Evolutionary conservation across 768 basidiomycete species (phyloP).

Genomic region (Auriscalpium vulgare): DNA sequence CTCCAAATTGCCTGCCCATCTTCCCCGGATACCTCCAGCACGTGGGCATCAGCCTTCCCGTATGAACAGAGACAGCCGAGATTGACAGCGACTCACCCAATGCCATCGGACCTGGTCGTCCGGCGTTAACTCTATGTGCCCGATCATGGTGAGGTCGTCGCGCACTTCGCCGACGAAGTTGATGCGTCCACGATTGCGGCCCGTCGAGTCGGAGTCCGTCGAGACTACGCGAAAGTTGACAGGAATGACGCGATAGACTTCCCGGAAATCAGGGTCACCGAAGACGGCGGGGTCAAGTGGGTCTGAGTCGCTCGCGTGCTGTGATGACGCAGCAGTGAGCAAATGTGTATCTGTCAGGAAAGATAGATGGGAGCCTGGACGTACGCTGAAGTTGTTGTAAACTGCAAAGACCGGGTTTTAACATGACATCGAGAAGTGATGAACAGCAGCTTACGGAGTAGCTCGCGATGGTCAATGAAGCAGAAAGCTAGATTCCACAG

Average conservation of each 20-base stretch:
- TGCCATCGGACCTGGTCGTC: slow-evolving; percentile 57
- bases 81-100: slow-evolving; percentile 38
- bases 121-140: slow-evolving; percentile 45
- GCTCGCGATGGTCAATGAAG: slow-evolving; percentile 60
- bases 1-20: slow-evolving; percentile 23
- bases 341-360: not conserved
- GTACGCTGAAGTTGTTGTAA: slow-evolving; percentile 36
- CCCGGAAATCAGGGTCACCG: slow-evolving; percentile 39
- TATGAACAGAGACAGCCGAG: not conserved
- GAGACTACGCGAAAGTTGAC: slow-evolving; percentile 37
- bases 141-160: slow-evolving; percentile 39
- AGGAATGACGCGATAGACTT: slow-evolving; percentile 42
- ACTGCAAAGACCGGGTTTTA: slow-evolving; percentile 23
- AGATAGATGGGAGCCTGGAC: not conserved
- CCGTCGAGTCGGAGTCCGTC: slow-evolving; percentile 35
- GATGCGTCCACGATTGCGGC: slow-evolving; percentile 46
- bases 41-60: not conserved
- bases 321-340: not conserved
- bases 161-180: slow-evolving; percentile 45
- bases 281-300: slow-evolving; percentile 40
- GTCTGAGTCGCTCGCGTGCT: slow-evolving; percentile 23
- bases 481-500: slow-evolving; percentile 57
- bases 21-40: slow-evolving; percentile 5
- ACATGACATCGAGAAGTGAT: not conserved
- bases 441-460: slow-evolving; percentile 42